Evolutionary conservation across 257 asterid genomes (phyloP).

Genomic region (Rhazya stricta): DNA sequence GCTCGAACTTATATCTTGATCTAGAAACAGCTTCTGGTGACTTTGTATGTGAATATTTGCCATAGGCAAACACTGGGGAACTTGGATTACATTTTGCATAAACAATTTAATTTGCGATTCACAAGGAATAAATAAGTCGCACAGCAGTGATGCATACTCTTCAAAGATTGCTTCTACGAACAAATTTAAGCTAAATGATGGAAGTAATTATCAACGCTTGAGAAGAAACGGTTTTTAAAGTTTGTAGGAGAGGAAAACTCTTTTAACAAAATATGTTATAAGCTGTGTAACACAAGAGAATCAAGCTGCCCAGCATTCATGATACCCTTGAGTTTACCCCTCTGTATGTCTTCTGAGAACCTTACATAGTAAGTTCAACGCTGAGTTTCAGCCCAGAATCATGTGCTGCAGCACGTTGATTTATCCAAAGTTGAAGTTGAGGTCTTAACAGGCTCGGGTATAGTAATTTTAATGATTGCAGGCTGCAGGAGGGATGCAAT

Average conservation of each 20-base stretch:
- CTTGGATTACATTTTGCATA: neutral
- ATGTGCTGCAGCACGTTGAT: constrained; percentile 18
- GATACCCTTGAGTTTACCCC: neutral
- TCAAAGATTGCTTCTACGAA: neutral
- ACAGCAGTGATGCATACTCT: neutral
- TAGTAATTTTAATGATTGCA: constrained; percentile 1
- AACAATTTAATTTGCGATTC: neutral
- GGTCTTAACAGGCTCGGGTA: neutral
- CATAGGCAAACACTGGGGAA: neutral
- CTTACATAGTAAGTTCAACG: neutral
- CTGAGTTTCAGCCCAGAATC: neutral
- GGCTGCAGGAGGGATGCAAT: neutral
- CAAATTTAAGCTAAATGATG: neutral
- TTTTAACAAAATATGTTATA: neutral
- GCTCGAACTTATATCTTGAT: constrained; percentile 2
- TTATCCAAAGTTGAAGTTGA: neutral
- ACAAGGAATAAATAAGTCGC: neutral
- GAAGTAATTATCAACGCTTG: neutral
- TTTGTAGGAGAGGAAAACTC: neutral
- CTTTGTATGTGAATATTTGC: neutral
- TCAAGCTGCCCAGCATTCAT: neutral
- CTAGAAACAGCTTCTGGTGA: neutral
- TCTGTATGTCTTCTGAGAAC: neutral
- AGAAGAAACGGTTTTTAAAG: neutral
- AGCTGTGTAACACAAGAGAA: neutral